Conservation (phyloP, 164 flowering plant species). For the Aristolochia californica region DNA sequence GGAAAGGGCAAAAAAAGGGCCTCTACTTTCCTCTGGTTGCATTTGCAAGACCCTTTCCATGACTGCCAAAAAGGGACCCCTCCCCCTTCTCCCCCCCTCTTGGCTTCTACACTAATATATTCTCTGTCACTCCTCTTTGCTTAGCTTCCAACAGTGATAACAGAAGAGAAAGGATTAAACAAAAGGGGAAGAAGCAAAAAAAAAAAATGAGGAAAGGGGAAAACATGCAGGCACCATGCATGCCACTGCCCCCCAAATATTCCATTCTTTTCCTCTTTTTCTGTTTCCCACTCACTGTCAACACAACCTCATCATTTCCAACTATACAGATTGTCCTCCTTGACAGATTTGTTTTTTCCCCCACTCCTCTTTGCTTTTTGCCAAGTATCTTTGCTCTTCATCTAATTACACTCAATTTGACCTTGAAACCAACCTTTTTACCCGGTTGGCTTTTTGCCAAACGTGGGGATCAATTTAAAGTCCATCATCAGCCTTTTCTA, state of each 20-base stretch:
- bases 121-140: not conserved
- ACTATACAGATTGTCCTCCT: slow-evolving; percentile 8
- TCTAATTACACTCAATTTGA: slow-evolving; percentile 28
- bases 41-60: too few relatives aligned
- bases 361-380: not conserved
- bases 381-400: slow-evolving; percentile 3
- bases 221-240: slow-evolving; percentile 24
- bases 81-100: not conserved
- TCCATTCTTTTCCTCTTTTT: slow-evolving; percentile 19
- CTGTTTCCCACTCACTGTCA: slow-evolving; percentile 32
- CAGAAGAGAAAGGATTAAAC: too few relatives aligned
- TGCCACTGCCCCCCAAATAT: slow-evolving; percentile 50
- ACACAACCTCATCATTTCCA: slow-evolving; percentile 30
- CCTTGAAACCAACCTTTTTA: slow-evolving; percentile 7
- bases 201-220: not conserved
- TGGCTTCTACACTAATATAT: too few relatives aligned
- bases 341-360: slow-evolving; percentile 4
- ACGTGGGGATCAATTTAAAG: too few relatives aligned
- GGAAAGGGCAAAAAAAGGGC: too few relatives aligned
- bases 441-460: too few relatives aligned
- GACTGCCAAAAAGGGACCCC: not conserved
- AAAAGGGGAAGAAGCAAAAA: too few relatives aligned
- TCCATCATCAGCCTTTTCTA: too few relatives aligned
- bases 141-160: too few relatives aligned
- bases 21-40: slow-evolving; percentile 7